These are phyloP conservation scores for Panicum miliaceum DNA, from an alignment of 176 grass and related monocot genomes.

Conservation along the genomic window DNA sequence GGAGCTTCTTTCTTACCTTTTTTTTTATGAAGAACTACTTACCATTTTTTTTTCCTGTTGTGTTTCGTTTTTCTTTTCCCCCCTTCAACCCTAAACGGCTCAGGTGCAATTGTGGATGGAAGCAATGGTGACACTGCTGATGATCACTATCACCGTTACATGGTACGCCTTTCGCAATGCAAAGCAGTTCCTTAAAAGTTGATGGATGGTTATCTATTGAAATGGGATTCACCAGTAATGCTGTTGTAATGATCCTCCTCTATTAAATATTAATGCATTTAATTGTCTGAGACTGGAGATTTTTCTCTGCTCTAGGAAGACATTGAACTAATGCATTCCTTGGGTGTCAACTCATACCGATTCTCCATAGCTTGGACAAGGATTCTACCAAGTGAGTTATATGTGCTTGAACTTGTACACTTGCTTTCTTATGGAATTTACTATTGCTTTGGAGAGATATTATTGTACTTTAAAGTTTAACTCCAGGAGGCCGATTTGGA, in stretches of 20 bases:
- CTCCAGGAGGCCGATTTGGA: conserved; percentile 53
- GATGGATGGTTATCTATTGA: neutral
- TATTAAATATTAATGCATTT: neutral
- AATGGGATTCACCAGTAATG: neutral
- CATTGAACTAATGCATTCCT: conserved; percentile 54
- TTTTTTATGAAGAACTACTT: neutral
- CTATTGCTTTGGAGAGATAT: too few species aligned
- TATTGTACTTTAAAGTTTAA: neutral
- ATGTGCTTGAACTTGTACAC: neutral
- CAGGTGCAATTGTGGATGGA: conserved; percentile 62
- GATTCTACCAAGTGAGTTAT: conserved; percentile 66
- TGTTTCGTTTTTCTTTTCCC: neutral
- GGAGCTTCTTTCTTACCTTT: neutral
- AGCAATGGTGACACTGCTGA: conserved; percentile 61
- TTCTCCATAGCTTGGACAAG: conserved; percentile 84
- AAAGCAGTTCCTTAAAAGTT: neutral
- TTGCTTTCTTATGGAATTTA: too few species aligned
- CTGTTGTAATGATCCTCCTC: neutral
- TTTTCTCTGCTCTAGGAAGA: conserved; percentile 52
- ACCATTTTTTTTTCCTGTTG: neutral
- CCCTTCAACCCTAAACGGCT: neutral
- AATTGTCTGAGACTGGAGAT: neutral
- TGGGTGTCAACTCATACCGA: conserved; percentile 72
- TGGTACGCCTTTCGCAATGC: conserved; percentile 31
- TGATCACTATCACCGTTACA: conserved; percentile 75